These are phyloP conservation scores for Fusarium sp. DNA, from an alignment of 2,329 filamentous ascomycete genomes.

Conservation along the genomic window DNA sequence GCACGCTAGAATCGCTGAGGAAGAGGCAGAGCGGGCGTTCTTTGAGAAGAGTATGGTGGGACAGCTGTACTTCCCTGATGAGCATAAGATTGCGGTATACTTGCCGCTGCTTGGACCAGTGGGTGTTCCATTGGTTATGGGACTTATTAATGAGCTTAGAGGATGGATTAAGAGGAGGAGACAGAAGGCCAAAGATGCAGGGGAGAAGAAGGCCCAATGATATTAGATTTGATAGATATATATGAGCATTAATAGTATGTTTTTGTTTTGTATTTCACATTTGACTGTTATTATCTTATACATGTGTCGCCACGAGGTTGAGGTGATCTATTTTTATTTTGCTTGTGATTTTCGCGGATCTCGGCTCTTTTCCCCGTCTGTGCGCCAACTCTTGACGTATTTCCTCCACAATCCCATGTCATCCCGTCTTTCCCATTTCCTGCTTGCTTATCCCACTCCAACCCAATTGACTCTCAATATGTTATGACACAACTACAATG, in stretches of 20 bases:
- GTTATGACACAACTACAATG: conserved; percentile 53
- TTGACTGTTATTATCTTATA: neutral
- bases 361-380: conserved; percentile 32
- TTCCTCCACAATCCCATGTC: conserved; percentile 17
- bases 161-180: conserved; percentile 65
- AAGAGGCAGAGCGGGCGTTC: conserved; percentile 91
- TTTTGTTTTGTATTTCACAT: neutral
- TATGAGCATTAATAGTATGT: conserved; percentile 25
- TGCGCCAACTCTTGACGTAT: conserved; percentile 36
- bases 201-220: conserved; percentile 55
- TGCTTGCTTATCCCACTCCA: neutral
- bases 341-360: conserved; percentile 13
- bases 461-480: conserved; percentile 26
- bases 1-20: conserved; percentile 86
- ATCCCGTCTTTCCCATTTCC: conserved; percentile 4
- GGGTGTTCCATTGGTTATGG: conserved; percentile 89
- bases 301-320: neutral
- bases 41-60: conserved; percentile 99
- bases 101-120: conserved; percentile 90
- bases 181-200: conserved; percentile 57
- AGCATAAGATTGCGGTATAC: conserved; percentile 98
- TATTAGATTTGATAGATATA: conserved; percentile 21
- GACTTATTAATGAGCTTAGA: conserved; percentile 83
- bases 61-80: conserved; percentile 97
- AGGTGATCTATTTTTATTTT: conserved; percentile 4